Conservation (phyloP, 352 stramenopile species). For the Phytophthora niederhauseri region DNA sequence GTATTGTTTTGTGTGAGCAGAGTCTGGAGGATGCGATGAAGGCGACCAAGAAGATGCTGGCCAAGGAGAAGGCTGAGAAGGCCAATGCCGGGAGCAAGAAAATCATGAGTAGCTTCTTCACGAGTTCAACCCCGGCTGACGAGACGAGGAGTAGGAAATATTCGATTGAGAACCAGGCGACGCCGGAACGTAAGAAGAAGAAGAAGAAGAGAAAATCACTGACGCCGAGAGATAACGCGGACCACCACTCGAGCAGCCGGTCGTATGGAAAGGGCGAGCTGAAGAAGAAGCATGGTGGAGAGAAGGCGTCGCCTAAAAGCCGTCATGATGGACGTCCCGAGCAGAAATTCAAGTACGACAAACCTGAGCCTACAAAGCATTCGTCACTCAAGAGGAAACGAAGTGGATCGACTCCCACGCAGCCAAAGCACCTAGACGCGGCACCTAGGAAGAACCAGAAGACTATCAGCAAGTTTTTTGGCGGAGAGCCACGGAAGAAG, state of each 20-base stretch:
- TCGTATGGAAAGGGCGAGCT: constrained; percentile 9
- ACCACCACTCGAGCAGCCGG: constrained; percentile 4
- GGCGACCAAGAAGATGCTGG: constrained; percentile 34
- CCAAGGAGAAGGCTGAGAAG: constrained; percentile 33
- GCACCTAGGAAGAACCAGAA: constrained; percentile 10
- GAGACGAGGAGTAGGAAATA: constrained; percentile 16
- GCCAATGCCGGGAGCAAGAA: constrained; percentile 30
- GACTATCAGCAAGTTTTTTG: constrained; percentile 35
- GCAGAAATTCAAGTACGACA: constrained; percentile 14
- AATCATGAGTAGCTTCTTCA: constrained; percentile 40
- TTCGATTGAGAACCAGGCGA: constrained; percentile 11
- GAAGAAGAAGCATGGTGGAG: constrained; percentile 11
- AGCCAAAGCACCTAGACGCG: background rate
- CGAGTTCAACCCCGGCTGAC: constrained; percentile 12
- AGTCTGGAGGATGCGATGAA: constrained; percentile 35
- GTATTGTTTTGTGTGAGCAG: constrained; percentile 17
- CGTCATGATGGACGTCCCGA: constrained; percentile 12
- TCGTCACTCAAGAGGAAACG: constrained; percentile 31
- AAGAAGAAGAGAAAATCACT: constrained; percentile 20
- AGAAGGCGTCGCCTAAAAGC: constrained; percentile 9
- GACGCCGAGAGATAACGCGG: constrained; percentile 21
- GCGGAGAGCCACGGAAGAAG: constrained; percentile 25
- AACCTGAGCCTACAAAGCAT: constrained; percentile 10
- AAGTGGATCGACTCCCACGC: constrained; percentile 11
- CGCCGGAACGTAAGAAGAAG: constrained; percentile 5